Evolutionary conservation across 306 rosid species (phyloP), one percentile per base, ranked within the genome.

Genomic region (Malus orientalis): DNA sequence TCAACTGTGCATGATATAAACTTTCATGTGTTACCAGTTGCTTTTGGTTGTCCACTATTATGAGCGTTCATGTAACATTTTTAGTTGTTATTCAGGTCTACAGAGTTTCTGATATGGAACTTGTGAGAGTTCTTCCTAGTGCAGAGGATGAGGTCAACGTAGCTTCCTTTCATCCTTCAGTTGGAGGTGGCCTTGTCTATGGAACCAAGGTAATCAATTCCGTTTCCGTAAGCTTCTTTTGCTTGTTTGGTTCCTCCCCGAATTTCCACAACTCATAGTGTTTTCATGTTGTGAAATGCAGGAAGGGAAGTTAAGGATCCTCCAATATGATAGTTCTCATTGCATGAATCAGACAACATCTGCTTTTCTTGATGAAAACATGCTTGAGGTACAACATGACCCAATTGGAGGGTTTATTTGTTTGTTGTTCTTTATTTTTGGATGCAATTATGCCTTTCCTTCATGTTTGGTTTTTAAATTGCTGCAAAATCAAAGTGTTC

Each of bases 141-240:
- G 90, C 96, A 6, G 99, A 96, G 81, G 99, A 96, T 78, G 99
- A 93, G 88, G 99, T 96, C 78, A 96, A 96, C 59, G 98, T 96
- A 40, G 99, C 99, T 62, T 93, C 98, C 78, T 96, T 96, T 84
- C 99, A 96, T 81, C 99, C 99, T 78, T 89, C 87, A 65, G 93
- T 93, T 11, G 99, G 99, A 74, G 98, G 97, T 55, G 99, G 99
- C n/a, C 88, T 96, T 69, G 99, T 93, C 77, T 96, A 96, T 75
- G 99, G 99, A 78, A 96, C 98, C 59, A 96, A 96, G 96, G 99
- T 91, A 82, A 73, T 79, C 58, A 32, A 40, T 75, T 78, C 25
- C 33, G 40, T 49, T 79, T 59, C 23, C 1, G 16, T 69, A 44
- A 15, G 49, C 23, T 80, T 60, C 10, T 3, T 22, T 8, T 23